Evolutionary conservation across 345 rosid species (phyloP).

Genomic region (Lepidium aucheri): DNA sequence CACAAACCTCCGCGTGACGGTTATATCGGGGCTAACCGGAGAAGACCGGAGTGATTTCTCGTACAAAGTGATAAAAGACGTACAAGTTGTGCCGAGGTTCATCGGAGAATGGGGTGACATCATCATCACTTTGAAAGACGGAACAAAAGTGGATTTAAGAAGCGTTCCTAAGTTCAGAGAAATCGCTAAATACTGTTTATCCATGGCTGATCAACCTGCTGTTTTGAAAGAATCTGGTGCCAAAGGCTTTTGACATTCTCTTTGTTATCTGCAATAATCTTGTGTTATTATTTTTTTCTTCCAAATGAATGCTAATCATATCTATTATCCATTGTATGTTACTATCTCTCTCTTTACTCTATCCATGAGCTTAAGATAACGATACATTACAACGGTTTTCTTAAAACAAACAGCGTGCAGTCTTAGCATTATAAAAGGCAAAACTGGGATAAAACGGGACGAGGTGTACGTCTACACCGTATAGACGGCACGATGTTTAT

Average conservation of each 20-base stretch:
- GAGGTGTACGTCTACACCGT: not conserved
- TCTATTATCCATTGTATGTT: not conserved
- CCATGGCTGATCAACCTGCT: constrained; percentile 61
- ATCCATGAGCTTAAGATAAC: too few relatives aligned
- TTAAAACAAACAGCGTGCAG: not conserved
- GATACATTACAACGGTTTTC: too few relatives aligned
- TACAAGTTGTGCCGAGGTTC: constrained; percentile 86
- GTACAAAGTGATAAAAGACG: constrained; percentile 78
- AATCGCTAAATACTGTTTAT: constrained; percentile 67
- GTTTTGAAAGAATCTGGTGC: constrained; percentile 43
- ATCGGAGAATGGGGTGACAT: constrained; percentile 96
- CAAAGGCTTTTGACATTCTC: constrained; percentile 37
- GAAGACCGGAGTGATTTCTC: constrained; percentile 88
- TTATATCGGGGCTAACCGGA: constrained; percentile 77
- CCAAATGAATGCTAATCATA: not conserved
- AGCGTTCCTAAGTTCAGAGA: constrained; percentile 91
- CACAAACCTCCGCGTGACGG: constrained; percentile 86
- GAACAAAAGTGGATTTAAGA: constrained; percentile 74
- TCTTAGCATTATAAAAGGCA: not conserved
- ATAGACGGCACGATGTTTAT: not conserved
- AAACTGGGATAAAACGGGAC: not conserved
- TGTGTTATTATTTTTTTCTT: not conserved
- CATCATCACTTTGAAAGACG: constrained; percentile 66
- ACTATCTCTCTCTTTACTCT: not conserved
- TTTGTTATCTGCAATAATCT: not conserved